Conservation (phyloP, 1,284 basidiomycete species). For the Heterobasidion occidentale region DNA sequence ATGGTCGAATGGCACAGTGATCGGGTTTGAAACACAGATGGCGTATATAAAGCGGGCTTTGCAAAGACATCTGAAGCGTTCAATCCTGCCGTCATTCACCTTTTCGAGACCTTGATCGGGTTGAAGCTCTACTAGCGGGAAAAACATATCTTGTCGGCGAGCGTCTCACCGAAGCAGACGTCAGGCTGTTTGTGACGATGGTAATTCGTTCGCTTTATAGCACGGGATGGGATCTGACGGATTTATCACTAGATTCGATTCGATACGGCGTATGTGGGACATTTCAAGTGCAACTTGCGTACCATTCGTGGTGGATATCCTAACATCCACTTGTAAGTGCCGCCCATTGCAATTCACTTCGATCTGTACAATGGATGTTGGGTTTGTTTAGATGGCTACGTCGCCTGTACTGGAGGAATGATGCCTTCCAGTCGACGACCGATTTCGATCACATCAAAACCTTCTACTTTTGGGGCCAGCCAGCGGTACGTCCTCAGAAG, state of each 20-base stretch:
- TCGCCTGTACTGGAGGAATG: constrained; percentile 86
- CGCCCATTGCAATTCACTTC: too few species aligned
- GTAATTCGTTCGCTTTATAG: constrained; percentile 25
- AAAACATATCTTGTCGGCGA: constrained; percentile 82
- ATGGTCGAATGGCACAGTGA: too few species aligned
- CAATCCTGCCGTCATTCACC: constrained; percentile 59
- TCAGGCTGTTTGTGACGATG: constrained; percentile 87
- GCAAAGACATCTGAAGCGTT: constrained; percentile 82
- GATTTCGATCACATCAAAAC: constrained; percentile 86
- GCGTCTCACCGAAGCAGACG: constrained; percentile 85
- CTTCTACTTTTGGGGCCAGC: constrained; percentile 77
- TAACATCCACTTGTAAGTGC: constrained; percentile 57
- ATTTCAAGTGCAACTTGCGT: constrained; percentile 93
- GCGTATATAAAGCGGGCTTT: constrained; percentile 89
- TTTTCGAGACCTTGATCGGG: constrained; percentile 78
- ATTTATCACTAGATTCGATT: constrained; percentile 23
- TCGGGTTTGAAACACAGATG: constrained; percentile 36
- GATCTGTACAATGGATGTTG: not conserved
- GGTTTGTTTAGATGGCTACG: constrained; percentile 60
- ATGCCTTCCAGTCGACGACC: constrained; percentile 85
- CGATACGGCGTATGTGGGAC: constrained; percentile 84
- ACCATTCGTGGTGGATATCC: constrained; percentile 78
- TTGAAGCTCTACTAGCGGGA: constrained; percentile 72
- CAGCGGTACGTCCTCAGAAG: constrained; percentile 28
- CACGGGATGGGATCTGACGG: too few species aligned